Evolutionary conservation across 2,329 filamentous ascomycete species (phyloP), one percentile per base, ranked within the genome.

Genomic region (Emericellopsis atlantica): DNA sequence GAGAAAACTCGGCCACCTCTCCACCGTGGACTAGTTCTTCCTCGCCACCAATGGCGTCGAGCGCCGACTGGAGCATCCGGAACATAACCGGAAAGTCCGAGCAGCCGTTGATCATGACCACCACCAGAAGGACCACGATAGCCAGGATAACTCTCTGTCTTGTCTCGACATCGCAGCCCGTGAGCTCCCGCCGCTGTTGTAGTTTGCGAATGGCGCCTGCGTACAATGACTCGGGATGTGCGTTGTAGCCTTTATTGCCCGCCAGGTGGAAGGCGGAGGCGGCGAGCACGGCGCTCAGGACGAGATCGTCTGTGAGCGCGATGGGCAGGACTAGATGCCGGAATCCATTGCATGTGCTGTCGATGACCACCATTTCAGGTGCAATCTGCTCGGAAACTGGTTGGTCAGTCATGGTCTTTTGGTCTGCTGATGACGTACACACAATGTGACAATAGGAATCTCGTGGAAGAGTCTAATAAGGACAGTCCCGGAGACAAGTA

Each of bases 41-140:
- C 2, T 45, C 46, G 0, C 53, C 54, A 0, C 54, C 54, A 2
- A 57, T 49, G 0, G 48, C 53, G 7, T 49, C 35, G 5, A 57
- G 21, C 1, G 51, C 53, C 1, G 51, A 51, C 18, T 56, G 51
- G 0, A 56, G 38, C 49, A 57, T 54, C 0, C 49, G 42, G 3
- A 53, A 44, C 0, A 57, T 39, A 0, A 48, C 46, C 0, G 54
- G 51, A 21, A 55, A 57, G 21, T 57, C 54, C 0, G 49, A 49
- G 0, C 44, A 45, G 0, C 54, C 55, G 0, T 49, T 54, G 1
- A 58, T 51, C 32, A 57, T 49, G 0, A 47, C 48, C 0, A 48
- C 48, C 0, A 50, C 48, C 3, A 58, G 45, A 0, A 57, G 39
- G 0, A 56, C 15, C 2, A 58, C 6, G 0, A 58, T 50, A 0